Evolutionary conservation across 768 basidiomycete species (phyloP).

Genomic region (Tricholoma bakamatsutake): DNA sequence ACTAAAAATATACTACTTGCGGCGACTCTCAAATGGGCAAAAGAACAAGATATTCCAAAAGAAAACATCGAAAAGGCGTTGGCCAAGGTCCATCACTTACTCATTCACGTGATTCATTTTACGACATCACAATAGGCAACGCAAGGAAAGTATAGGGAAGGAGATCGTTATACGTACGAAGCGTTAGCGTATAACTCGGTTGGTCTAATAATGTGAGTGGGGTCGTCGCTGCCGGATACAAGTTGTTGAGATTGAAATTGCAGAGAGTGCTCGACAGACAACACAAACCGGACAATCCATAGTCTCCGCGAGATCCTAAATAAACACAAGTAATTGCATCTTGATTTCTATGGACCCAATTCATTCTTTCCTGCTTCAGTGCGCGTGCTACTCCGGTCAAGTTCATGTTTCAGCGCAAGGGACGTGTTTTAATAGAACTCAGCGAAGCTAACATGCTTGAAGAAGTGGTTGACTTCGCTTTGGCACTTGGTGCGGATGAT

Average conservation of each 20-base stretch:
- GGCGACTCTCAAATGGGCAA: conserved; percentile 48
- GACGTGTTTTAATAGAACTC: conserved; percentile 41
- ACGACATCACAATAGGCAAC: conserved; percentile 30
- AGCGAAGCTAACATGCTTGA: conserved; percentile 30
- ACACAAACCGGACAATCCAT: conserved; percentile 55
- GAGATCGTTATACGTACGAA: conserved; percentile 51
- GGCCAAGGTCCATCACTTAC: conserved; percentile 35
- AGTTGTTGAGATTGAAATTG: not conserved
- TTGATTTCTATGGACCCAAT: not conserved
- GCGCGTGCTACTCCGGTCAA: conserved; percentile 58
- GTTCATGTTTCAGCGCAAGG: conserved; percentile 57
- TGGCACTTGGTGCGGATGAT: conserved; percentile 15
- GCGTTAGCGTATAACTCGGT: conserved; percentile 53
- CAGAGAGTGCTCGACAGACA: conserved; percentile 61
- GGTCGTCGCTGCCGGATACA: not conserved
- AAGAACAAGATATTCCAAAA: conserved; percentile 55
- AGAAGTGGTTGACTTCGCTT: conserved; percentile 22
- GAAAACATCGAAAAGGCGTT: conserved; percentile 64
- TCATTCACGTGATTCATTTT: not conserved
- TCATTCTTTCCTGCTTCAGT: conserved; percentile 25
- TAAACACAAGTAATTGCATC: conserved; percentile 36
- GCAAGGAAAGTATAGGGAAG: conserved; percentile 40
- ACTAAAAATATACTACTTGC: conserved; percentile 49
- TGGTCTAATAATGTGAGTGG: conserved; percentile 57
- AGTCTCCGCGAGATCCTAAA: conserved; percentile 48